phyloP scores from a whole-genome alignment of 2,329 filamentous ascomycete species.

The Metarhizium robertsii region DNA sequence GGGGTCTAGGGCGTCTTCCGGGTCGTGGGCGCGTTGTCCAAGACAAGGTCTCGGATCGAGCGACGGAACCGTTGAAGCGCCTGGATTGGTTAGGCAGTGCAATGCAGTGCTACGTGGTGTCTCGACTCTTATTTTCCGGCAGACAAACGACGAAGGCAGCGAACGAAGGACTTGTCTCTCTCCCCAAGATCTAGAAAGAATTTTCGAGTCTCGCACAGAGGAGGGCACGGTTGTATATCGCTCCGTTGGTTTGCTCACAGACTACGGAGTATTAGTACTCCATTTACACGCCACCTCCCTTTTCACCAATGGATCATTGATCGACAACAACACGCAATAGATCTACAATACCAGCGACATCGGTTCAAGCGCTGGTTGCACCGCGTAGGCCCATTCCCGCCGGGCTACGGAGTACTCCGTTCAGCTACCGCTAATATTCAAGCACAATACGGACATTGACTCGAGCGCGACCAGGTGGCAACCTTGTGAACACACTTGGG shows the following conservation, averaged over 20 bases:
- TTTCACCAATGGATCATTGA: too few relatives aligned
- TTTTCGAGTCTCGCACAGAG: not conserved
- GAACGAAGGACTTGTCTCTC: not conserved
- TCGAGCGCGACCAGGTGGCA: not conserved
- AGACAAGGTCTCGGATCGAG: not conserved
- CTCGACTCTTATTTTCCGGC: not conserved
- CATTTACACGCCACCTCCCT: too few relatives aligned
- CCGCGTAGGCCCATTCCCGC: too few relatives aligned
- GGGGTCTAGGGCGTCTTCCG: not conserved
- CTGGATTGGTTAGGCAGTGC: not conserved
- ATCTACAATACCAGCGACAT: too few relatives aligned
- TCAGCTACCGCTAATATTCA: not conserved
- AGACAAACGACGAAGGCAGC: not conserved
- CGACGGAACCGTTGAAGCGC: conserved; percentile 1
- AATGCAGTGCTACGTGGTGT: not conserved
- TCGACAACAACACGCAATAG: too few relatives aligned
- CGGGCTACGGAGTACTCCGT: too few relatives aligned
- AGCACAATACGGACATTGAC: not conserved
- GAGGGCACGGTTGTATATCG: too few relatives aligned
- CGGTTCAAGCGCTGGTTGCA: too few relatives aligned
- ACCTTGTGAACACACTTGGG: not conserved
- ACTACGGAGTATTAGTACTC: too few relatives aligned
- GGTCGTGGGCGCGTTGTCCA: not conserved
- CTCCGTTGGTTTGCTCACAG: too few relatives aligned
- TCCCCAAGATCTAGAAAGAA: not conserved